Conservation (phyloP, 2,329 filamentous ascomycete species). For the Pseudocercospora eumusae region DNA sequence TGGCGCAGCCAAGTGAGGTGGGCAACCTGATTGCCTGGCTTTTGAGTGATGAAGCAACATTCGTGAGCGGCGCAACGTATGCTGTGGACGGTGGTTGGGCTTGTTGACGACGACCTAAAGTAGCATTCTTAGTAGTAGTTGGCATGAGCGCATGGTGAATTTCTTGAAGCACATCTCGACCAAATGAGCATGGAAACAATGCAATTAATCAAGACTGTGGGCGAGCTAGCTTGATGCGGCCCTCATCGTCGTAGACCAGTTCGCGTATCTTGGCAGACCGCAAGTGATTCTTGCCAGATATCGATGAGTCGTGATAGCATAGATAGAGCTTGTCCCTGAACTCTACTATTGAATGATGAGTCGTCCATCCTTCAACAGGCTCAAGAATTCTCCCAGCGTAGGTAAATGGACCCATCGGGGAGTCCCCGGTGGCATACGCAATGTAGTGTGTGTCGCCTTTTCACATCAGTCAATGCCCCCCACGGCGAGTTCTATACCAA, state of each 20-base stretch:
- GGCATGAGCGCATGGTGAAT: not conserved
- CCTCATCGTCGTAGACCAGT: constrained; percentile 69
- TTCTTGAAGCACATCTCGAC: not conserved
- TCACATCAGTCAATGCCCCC: constrained; percentile 58
- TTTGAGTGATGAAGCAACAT: constrained; percentile 50
- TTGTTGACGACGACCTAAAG: constrained; percentile 21
- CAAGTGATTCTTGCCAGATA: constrained; percentile 69
- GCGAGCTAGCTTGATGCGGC: constrained; percentile 55
- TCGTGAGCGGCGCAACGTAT: constrained; percentile 52
- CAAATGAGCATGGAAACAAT: not conserved
- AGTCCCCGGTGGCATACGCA: constrained; percentile 66
- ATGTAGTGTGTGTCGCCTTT: constrained; percentile 77
- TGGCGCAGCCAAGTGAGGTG: constrained; percentile 31
- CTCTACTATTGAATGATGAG: constrained; percentile 76
- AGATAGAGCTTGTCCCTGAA: constrained; percentile 71
- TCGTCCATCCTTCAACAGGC: constrained; percentile 78
- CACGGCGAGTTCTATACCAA: constrained; percentile 51
- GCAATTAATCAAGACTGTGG: constrained; percentile 23
- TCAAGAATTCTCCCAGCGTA: constrained; percentile 71
- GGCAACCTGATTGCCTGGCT: constrained; percentile 49
- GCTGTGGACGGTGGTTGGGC: constrained; percentile 50
- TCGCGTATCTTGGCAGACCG: constrained; percentile 73
- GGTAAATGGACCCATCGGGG: constrained; percentile 70
- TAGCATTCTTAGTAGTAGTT: not conserved
- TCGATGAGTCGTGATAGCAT: constrained; percentile 73